A percentile compares a stretch with the other conserved stretches of the same genome.
These are phyloP conservation scores for Tylopilus cervinicoccineus DNA, from an alignment of 768 basidiomycete species.

Conservation along the genomic window DNA sequence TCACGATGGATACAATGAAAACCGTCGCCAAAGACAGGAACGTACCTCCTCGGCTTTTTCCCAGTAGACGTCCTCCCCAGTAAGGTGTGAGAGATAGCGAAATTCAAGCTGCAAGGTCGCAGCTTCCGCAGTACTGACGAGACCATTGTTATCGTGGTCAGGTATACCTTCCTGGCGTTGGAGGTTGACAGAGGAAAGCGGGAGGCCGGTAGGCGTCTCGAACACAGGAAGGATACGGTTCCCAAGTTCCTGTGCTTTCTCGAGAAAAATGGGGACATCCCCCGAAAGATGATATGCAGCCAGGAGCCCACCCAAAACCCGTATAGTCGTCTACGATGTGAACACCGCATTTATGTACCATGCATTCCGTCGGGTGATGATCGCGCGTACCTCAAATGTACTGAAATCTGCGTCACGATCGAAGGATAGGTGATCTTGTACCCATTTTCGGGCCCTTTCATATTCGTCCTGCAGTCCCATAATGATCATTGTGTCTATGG, in stretches of 20 bases:
- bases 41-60: constrained; percentile 66
- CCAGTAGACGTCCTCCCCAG: constrained; percentile 80
- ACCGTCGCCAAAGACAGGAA: neutral
- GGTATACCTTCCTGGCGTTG: constrained; percentile 53
- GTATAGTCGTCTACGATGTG: constrained; percentile 74
- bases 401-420: constrained; percentile 77
- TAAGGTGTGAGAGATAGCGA: constrained; percentile 77
- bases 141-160: constrained; percentile 53
- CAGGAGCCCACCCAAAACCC: constrained; percentile 86
- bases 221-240: constrained; percentile 84
- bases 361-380: neutral
- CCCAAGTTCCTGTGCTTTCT: constrained; percentile 77
- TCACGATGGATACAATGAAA: neutral
- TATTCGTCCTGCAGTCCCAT: constrained; percentile 85
- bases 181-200: constrained; percentile 77
- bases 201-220: constrained; percentile 77
- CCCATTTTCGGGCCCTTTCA: constrained; percentile 71
- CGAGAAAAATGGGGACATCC: constrained; percentile 64
- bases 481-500: constrained; percentile 81
- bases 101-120: constrained; percentile 89
- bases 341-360: constrained; percentile 3
- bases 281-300: constrained; percentile 79
- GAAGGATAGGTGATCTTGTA: constrained; percentile 62
- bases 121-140: constrained; percentile 83
- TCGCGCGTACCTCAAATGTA: constrained; percentile 77